Base-by-base conservation (phyloP, 352 stramenopile species). In the Globisporangium ultimum region DNA sequence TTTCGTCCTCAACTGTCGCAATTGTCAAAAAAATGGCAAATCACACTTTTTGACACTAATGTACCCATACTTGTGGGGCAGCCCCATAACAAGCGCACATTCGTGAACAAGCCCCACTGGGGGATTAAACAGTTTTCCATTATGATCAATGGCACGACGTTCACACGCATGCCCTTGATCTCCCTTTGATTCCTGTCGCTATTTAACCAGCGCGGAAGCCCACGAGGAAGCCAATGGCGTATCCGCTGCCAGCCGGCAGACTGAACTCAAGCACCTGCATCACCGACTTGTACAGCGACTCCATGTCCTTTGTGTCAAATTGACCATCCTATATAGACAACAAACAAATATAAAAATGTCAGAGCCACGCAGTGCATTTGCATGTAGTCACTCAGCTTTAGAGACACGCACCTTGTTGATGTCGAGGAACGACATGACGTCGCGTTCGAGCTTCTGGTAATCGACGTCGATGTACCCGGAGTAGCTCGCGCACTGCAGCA, bases 391-490 rank as follows among this genome's bases (percentile, higher is more conserved):
- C 51, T 47, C 4, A 28, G n/a, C 32, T 46, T 61, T 15, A 18
- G 13, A 52, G 2, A 32, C 38, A 50, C 13, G 20, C 56, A 93
- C 84, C 76, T 94, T 79, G 64, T 93, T 89, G 34, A 91, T 72
- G 48, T 97, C 85, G 24, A 95, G 68, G 46, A 84, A 78, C 22
- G 64, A 71, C 59, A 75, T 79, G 28, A 92, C 48, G 59, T 96
- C 84, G 7, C 84, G 71, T 64, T 92, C 73, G 48, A 98, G 66
- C 64, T 97, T 96, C 53, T 88, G 81, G 80, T 96, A 97, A 72
- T 98, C 80, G 18, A 98, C 82, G 55, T 91, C 64, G 49, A 98
- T 81, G 62, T 98, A 98, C 28, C 91, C 93, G 32, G 74, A 81
- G 66, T 95, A 97, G 41, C 77, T 96, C 28, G 88, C 83, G 48